These are phyloP conservation scores for Pseudozyma sp. DNA, from an alignment of 1,284 basidiomycete genomes.

Conservation along the genomic window DNA sequence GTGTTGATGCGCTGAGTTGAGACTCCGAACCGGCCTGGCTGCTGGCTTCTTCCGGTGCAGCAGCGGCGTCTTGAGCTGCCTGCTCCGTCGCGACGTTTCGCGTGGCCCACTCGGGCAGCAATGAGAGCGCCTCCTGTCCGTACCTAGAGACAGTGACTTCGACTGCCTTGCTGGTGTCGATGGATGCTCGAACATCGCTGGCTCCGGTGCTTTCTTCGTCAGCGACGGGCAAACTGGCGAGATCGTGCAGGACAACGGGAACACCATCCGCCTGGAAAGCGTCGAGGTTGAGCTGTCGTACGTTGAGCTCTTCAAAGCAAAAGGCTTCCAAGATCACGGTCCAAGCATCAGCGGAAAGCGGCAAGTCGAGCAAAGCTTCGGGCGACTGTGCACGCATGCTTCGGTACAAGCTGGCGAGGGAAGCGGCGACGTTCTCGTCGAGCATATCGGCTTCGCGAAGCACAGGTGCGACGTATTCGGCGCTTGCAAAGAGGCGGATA, in stretches of 20 bases:
- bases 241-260: constrained; percentile 30
- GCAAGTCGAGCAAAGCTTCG: constrained; percentile 21
- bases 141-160: constrained; percentile 32
- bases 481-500: constrained; percentile 36
- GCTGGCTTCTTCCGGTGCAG: constrained; percentile 9
- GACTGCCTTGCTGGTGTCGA: constrained; percentile 18
- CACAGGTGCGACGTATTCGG: constrained; percentile 42
- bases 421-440: constrained; percentile 40
- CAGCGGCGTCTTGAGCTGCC: constrained; percentile 1
- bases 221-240: constrained; percentile 26
- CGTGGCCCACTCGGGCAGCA: constrained; percentile 31
- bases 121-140: constrained; percentile 31
- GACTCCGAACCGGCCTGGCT: constrained; percentile 27
- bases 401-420: constrained; percentile 38
- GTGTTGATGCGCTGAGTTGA: constrained; percentile 17
- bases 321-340: constrained; percentile 43
- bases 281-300: constrained; percentile 39
- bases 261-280: constrained; percentile 45
- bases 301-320: constrained; percentile 45
- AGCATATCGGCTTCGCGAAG: constrained; percentile 35
- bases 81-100: constrained; percentile 2
- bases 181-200: constrained; percentile 2
- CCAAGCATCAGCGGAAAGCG: constrained; percentile 38
- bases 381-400: constrained; percentile 20
- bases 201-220: constrained; percentile 5